Base-by-base conservation (phyloP, 129 eudicot genomes). In the Pulicaria dysenterica region DNA sequence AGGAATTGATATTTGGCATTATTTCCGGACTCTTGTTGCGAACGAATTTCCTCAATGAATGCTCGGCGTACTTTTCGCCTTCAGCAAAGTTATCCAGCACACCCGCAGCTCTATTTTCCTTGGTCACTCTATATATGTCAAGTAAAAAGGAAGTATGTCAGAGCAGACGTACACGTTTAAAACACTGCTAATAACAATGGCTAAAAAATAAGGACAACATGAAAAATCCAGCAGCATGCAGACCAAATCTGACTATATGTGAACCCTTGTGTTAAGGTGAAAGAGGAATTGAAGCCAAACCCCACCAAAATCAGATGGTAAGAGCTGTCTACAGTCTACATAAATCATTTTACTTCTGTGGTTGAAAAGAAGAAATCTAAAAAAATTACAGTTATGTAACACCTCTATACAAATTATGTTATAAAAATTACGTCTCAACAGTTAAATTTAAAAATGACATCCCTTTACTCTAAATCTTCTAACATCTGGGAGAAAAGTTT, bases 101-200 rank as follows among this genome's bases (percentile, higher is more conserved):
- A 61, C 96, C 96, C 1, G 96, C 98, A 49, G 92, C 78, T 73
- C 98, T 74, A 46, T 93, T 89, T 77, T 93, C 96, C 87, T 90
- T 90, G 14, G 49, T 83, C 85, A 90, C 94, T 87, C 94, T 90
- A 15, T 49, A n/a, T 4, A 37, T 5, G 37, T n/a, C 43, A 48
- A 72, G 31, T 38, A 11, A 44, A 64, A 41, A 4, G 59, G 2
- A 42, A 58, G 12, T n/a, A 62, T 24, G 14, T 57, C 53, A 74
- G 54, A 19, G 10, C n/a, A 8, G 3, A 40, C 41, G 1, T 10
- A 31, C 68, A 58, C 24, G 7, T 57, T 31, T 62, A 14, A 14
- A 58, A 31, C 3, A 57, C 31, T 24, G 31, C 31, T 24, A 24
- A 24, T 24, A 19, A 19, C 39, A 57, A 57, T 8, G 12, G 38